phyloP scores from a whole-genome alignment of 129 eudicot genomes.

The Rutidosis leptorrhynchoides region DNA sequence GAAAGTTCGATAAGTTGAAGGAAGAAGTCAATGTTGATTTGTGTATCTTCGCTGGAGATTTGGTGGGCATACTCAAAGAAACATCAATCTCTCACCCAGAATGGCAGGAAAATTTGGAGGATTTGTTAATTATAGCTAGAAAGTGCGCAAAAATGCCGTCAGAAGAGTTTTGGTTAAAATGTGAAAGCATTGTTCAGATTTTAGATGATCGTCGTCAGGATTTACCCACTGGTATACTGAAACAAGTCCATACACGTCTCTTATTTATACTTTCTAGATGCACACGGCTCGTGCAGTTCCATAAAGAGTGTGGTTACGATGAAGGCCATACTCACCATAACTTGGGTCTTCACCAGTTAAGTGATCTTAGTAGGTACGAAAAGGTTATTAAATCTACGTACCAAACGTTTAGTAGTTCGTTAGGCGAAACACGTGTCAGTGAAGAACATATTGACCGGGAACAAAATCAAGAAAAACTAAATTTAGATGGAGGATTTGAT shows the following conservation, averaged over 20 bases:
- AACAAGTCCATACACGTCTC: constrained; percentile 86
- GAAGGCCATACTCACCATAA: constrained; percentile 63
- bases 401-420: constrained; percentile 33
- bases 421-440: constrained; percentile 34
- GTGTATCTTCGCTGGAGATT: constrained; percentile 79
- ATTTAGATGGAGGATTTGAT: constrained; percentile 30
- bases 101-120: constrained; percentile 72
- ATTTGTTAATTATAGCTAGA: constrained; percentile 68
- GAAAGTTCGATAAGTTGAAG: constrained; percentile 77
- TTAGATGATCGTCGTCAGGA: constrained; percentile 94
- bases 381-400: constrained; percentile 35
- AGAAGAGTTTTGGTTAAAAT: constrained; percentile 76
- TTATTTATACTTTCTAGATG: constrained; percentile 88
- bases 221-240: constrained; percentile 81
- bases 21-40: constrained; percentile 86
- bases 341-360: constrained; percentile 67
- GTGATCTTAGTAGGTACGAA: constrained; percentile 79
- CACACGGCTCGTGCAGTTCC: constrained; percentile 94
- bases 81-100: constrained; percentile 67
- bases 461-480: constrained; percentile 33
- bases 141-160: constrained; percentile 86
- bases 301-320: constrained; percentile 89
- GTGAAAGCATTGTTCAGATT: constrained; percentile 85
- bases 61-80: constrained; percentile 70
- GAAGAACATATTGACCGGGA: constrained; percentile 37